Evolutionary conservation across 768 basidiomycete species (phyloP), one percentile per base, ranked within the genome.

Genomic region (Serendipita sp.): DNA sequence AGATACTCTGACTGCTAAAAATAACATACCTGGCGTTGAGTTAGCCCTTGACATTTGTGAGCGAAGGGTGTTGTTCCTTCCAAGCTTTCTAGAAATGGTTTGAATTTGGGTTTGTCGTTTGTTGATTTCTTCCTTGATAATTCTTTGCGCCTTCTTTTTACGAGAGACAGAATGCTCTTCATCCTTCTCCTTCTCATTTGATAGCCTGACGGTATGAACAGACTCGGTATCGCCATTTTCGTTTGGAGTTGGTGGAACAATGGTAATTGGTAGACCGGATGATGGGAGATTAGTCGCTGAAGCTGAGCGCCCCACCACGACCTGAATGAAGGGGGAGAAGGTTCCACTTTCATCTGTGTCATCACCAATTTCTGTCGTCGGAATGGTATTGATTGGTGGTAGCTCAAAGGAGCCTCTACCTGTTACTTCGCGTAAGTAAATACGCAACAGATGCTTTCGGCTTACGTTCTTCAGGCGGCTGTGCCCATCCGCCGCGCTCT

Each of bases 31-130:
- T 65, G 88, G 87, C 4, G 85, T 81, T 2, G 88, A 88, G 64
- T 68, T 82, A 13, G 83, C 73, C 64, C 86, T 77, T 67, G 81
- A 80, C 62, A 88, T 68, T 48, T 69, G 53, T 68, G 38, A 69
- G 53, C 3, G 67, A 64, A 61, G 71, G 74, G 75, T 78, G 20
- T 87, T 84, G 3, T 85, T 85, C 67, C 81, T 79, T 4, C 87
- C 87, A 42, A 90, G 84, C 70, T 82, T 88, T 70, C 78, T 82
- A 33, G 86, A 86, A 60, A 89, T 86, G 17, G 85, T 86, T 28
- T 82, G 81, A 44, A 91, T 86, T 60, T 82, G 79, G 3, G 76
- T 83, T 63, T 84, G 83, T 4, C 84, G 81, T 69, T 88, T 85
- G 67, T 88, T 81, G 24, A 90, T 86, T 9, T 81, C 78, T 63